These are phyloP conservation scores for Sclerotinia spermophila DNA, from an alignment of 2,329 filamentous ascomycete genomes.

Conservation along the genomic window DNA sequence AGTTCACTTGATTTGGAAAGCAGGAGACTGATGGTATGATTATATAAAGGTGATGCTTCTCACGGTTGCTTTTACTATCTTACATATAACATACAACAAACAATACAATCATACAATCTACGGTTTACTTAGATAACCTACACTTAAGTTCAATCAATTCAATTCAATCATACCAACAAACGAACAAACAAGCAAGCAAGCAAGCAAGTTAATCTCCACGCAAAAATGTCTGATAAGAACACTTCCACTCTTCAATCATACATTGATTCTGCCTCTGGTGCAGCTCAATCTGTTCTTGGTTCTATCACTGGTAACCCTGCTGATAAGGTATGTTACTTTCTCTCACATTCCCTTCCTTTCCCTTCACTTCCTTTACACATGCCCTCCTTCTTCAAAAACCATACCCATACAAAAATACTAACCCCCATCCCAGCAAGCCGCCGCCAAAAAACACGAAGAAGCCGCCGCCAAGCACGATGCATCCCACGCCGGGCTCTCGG, in stretches of 20 bases:
- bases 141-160: not conserved
- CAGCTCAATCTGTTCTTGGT: conserved; percentile 69
- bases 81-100: not conserved
- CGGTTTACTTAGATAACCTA: not conserved
- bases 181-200: conserved; percentile 8
- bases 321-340: conserved; percentile 52
- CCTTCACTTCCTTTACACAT: not conserved
- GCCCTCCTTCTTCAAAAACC: not conserved
- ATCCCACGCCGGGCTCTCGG: conserved; percentile 70
- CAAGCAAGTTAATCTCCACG: conserved; percentile 11
- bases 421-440: conserved; percentile 18
- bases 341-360: not conserved
- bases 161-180: not conserved
- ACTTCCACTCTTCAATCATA: conserved; percentile 75
- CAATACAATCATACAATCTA: too few species aligned
- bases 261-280: conserved; percentile 68
- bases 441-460: conserved; percentile 56
- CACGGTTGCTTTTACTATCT: not conserved
- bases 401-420: conserved; percentile 10
- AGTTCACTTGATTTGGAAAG: not conserved
- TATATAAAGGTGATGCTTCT: not conserved
- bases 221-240: conserved; percentile 49
- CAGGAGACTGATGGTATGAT: not conserved
- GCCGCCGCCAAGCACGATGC: conserved; percentile 65
- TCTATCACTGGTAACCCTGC: conserved; percentile 67